A percentile compares a stretch with the other conserved stretches of the same genome.
Conservation (phyloP, 2,329 filamentous ascomycete species). For the Aspergillus carbonarius region DNA sequence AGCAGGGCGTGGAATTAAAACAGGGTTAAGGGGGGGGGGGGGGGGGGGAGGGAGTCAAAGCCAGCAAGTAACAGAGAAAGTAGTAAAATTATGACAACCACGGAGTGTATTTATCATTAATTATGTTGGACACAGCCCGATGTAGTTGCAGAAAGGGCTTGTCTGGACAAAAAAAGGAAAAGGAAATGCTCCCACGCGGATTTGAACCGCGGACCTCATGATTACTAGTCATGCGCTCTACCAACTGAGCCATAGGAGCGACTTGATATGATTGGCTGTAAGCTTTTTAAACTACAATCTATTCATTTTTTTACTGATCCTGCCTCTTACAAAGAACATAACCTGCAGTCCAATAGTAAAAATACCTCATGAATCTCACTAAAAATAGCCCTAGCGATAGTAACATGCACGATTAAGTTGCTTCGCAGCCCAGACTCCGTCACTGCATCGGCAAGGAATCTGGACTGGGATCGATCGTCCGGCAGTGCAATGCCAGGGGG, state of each 20-base stretch:
- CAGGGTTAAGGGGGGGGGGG: no score
- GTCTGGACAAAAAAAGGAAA: not conserved
- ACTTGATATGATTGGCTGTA: not conserved
- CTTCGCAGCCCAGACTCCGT: not conserved
- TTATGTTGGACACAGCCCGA: no score
- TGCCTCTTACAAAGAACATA: no score
- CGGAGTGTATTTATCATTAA: no score
- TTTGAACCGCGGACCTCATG: not conserved
- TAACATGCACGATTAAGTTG: not conserved
- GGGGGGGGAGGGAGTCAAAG: no score
- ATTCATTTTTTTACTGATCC: no score
- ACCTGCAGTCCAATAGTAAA: no score
- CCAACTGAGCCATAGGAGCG: not conserved
- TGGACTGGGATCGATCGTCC: conserved; percentile 1
- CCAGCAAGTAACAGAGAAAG: no score
- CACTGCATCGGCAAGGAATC: conserved; percentile 1
- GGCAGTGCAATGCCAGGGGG: not conserved
- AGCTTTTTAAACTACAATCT: no score
- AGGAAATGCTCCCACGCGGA: not conserved
- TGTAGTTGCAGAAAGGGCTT: not conserved
- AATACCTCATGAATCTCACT: no score
- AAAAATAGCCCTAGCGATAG: not conserved
- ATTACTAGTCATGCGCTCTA: not conserved
- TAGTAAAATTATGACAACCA: no score
- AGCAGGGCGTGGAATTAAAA: no score